Evolutionary conservation across 2,329 filamentous ascomycete species (phyloP), one percentile per base, ranked within the genome.

Genomic region (Fusarium sp.): DNA sequence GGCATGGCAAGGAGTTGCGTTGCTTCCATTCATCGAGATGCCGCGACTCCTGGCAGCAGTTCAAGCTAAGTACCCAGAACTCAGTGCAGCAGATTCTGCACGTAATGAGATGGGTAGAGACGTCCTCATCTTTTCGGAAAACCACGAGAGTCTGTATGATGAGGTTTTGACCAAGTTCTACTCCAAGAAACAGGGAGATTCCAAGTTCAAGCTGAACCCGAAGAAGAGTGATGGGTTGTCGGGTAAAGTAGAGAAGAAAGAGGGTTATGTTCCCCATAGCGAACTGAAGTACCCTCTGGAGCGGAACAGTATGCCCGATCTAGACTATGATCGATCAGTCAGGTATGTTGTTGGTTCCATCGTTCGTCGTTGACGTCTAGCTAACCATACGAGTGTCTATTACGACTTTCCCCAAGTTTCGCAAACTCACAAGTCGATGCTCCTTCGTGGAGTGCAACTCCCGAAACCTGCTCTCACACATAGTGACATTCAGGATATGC

Each of bases 1-100:
- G 82, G 94, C 94, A 1, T 99, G 97, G 96, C 95, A 98, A 79
- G 96, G 96, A 69, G 92, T 99, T 56, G 94, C 94, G 5, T 84
- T 99, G 22, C 86, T 99, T 34, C 96, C 96, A 0, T 99, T 98
- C 79, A 99, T 99, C 75, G 94, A 99, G 75, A 96, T 97, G 85
- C 90, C 91, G 55, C 90, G 94, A 56, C 84, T 99, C 20, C 84
- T 99, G 11, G 85, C 87, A 20, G 95, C 95, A 11, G 95, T 98
- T 84, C 87, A 89, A 49, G 91, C 90, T 69, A 94, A 92, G 74
- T 97, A 98, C 76, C 92, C 92, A 9, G 83, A 93, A 16, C 84
- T 99, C 6, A 92, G 89, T 18, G 85, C 89, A 0, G 93, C 94
- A 48, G 96, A 98, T 76, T 84, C 85, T 45, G 87, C 87, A 27